phyloP scores from a whole-genome alignment of 1,284 basidiomycete species.

The Fistulinella staudtii region DNA sequence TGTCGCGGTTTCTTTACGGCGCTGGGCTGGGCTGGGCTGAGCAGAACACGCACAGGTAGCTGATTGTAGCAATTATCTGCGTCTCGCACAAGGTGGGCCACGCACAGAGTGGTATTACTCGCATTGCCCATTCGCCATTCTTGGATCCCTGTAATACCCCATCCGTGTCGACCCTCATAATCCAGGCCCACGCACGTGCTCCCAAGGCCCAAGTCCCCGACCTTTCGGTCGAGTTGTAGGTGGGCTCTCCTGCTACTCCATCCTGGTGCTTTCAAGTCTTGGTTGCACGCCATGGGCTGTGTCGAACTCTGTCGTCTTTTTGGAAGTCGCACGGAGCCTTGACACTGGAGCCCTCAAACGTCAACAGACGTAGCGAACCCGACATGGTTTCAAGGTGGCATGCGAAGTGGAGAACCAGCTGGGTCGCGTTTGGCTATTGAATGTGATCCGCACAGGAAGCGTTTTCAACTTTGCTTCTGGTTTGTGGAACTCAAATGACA shows the following conservation, averaged over 20 bases:
- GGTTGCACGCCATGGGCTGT: slow-evolving; percentile 32
- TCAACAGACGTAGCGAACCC: slow-evolving; percentile 23
- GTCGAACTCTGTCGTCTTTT: slow-evolving; percentile 9
- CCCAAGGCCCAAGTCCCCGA: slow-evolving; percentile 21
- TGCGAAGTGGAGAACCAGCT: slow-evolving; percentile 21
- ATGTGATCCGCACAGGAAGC: slow-evolving; percentile 32
- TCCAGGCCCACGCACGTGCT: slow-evolving; percentile 29
- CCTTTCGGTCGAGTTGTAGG: slow-evolving; percentile 16
- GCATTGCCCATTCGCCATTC: slow-evolving; percentile 18
- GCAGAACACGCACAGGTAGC: slow-evolving; percentile 22
- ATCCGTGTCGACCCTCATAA: slow-evolving; percentile 9
- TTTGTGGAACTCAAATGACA: slow-evolving; percentile 11
- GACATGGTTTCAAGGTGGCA: slow-evolving; percentile 35
- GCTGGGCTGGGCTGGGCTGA: slow-evolving; percentile 14
- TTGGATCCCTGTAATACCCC: slow-evolving; percentile 4
- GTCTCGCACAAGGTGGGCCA: slow-evolving; percentile 23
- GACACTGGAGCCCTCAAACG: slow-evolving; percentile 26
- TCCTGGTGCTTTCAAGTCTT: slow-evolving; percentile 30
- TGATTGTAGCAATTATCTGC: slow-evolving; percentile 6
- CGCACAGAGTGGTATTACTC: slow-evolving; percentile 30
- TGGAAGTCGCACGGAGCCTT: slow-evolving; percentile 6
- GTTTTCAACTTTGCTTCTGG: slow-evolving; percentile 9
- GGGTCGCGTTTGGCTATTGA: slow-evolving; percentile 22
- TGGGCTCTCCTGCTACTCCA: slow-evolving; percentile 8
- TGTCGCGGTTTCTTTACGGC: slow-evolving; percentile 19